Conservation (phyloP, 75 land plant genomes). For the Pinus tabuliformis region DNA sequence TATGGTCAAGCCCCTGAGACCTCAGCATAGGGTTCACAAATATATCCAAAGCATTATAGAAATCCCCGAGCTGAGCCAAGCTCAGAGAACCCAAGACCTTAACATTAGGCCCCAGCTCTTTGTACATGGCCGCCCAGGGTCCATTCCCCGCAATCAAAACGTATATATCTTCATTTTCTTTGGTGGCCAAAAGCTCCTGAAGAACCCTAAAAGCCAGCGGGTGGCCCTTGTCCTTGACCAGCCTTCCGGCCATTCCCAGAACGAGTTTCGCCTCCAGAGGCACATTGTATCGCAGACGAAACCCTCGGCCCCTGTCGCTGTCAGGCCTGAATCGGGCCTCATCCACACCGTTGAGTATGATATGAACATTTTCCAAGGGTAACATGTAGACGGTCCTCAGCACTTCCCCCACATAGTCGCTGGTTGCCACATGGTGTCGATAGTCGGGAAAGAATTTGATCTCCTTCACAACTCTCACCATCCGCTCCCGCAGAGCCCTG, state of each 20-base stretch:
- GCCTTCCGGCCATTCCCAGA: constrained; percentile 54
- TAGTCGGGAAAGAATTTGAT: constrained; percentile 60
- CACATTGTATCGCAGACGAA: constrained; percentile 43
- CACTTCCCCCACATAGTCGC: constrained; percentile 62
- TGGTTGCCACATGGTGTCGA: constrained; percentile 71
- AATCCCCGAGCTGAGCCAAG: constrained; percentile 44
- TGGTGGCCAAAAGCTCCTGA: background rate
- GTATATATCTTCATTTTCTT: constrained; percentile 29
- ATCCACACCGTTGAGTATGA: constrained; percentile 77
- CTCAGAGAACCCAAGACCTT: constrained; percentile 64
- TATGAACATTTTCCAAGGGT: constrained; percentile 60
- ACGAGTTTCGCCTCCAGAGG: constrained; percentile 46
- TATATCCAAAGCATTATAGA: constrained; percentile 81
- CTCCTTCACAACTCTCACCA: constrained; percentile 46
- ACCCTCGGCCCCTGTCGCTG: constrained; percentile 18
- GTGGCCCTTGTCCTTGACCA: constrained; percentile 83
- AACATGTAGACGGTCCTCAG: constrained; percentile 63
- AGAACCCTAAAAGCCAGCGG: constrained; percentile 74
- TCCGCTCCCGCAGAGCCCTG: constrained; percentile 4
- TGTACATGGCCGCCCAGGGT: constrained; percentile 75
- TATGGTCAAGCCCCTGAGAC: constrained; percentile 82
- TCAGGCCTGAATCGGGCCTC: constrained; percentile 42
- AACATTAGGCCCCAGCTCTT: constrained; percentile 57
- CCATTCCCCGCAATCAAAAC: constrained; percentile 80
- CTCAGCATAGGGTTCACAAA: constrained; percentile 89